Base-by-base conservation (phyloP, 2,329 filamentous ascomycete species). In the Hypoxylon sp. region DNA sequence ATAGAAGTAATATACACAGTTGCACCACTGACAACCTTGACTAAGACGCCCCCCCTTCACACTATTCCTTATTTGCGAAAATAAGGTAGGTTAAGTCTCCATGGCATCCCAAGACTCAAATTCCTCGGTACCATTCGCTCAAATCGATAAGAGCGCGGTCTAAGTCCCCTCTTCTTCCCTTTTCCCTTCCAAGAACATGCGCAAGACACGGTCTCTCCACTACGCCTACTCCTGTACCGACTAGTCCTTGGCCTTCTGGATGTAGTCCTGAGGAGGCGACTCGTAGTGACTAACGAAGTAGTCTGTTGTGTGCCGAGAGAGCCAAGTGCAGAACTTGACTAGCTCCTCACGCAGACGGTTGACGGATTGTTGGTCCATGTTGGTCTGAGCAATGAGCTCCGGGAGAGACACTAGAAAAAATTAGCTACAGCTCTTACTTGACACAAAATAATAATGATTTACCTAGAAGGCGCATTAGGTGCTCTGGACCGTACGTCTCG, bases 291-390 rank as follows among this genome's bases (percentile, higher is more conserved):
- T 88, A 65, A 90, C 86, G 77, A 99, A 97, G 81, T 96, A 97
- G 24, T 87, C 87, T 63, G 88, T 85, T 13, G 91, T 89, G 75
- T 95, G 90, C 73, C 91, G 92, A 65, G 91, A 88, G 61, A 99
- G 85, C 94, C 94, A 99, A 59, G 89, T 86, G 10, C 91, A 93
- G 80, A 99, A 91, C 80, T 94, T 95, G 73, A 89, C 87, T 14
- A 99, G 86, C 79, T 99, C 96, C 75, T 98, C 94, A 11, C 94
- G 91, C 26, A 98, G 88, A 51, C 94, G 92, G 69, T 91, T 92
- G 46, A 97, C 93, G 2, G 94, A 94, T 79, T 97, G 94, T 58
- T 91, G 86, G 77, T 98, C 96, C 94, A 99, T 97, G 81, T 98
- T 98, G 57, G 96, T 99, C 79, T 99, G 96, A 3, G 94, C 94